A percentile compares a stretch with the other conserved stretches of the same genome.
Conservation (phyloP, 768 basidiomycete genomes). For the Leccinellum rugosiceps region DNA sequence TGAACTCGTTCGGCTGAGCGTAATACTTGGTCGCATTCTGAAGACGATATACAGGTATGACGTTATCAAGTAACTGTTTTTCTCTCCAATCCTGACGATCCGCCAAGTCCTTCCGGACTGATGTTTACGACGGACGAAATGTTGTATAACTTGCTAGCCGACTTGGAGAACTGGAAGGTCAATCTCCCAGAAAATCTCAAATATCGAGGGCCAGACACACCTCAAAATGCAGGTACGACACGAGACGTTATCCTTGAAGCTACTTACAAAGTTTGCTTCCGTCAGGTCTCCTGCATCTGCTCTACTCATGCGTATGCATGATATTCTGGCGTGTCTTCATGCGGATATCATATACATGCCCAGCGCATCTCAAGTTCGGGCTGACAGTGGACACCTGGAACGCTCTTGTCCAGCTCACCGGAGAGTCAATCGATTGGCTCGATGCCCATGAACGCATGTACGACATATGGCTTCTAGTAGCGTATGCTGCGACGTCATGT, state of each 20-base stretch:
- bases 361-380: constrained; percentile 83
- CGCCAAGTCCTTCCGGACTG: constrained; percentile 76
- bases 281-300: constrained; percentile 80
- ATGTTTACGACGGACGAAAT: constrained; percentile 81
- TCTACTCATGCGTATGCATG: constrained; percentile 89
- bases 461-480: constrained; percentile 83
- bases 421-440: constrained; percentile 88
- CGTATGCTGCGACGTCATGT: constrained; percentile 85
- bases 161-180: constrained; percentile 74
- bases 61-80: neutral
- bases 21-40: constrained; percentile 85
- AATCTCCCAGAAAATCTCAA: constrained; percentile 74
- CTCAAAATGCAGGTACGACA: constrained; percentile 62
- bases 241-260: neutral
- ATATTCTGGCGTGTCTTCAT: constrained; percentile 99
- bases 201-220: constrained; percentile 69
- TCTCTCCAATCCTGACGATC: constrained; percentile 7
- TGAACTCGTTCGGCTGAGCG: constrained; percentile 87
- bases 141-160: constrained; percentile 58
- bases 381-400: constrained; percentile 81
- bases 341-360: constrained; percentile 92
- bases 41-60: constrained; percentile 89
- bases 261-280: constrained; percentile 2
- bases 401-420: constrained; percentile 65
- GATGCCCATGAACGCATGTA: constrained; percentile 75